Evolutionary conservation across 2,329 filamentous ascomycete species (phyloP).

Genomic region (Fusarium burgessii): DNA sequence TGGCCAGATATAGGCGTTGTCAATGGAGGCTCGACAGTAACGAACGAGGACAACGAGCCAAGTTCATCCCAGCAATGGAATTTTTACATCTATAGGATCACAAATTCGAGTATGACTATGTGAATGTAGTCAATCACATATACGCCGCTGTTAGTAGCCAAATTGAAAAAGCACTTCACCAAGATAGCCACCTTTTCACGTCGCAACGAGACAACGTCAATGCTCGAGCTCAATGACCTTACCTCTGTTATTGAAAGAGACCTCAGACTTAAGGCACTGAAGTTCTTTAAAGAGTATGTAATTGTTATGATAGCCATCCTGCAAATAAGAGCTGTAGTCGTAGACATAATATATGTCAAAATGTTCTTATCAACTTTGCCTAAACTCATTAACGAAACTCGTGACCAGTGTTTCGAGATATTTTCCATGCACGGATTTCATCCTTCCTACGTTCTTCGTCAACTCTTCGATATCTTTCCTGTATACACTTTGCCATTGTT

Average conservation of each 20-base stretch:
- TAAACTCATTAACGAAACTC: background rate
- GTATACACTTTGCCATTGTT: too few relatives aligned
- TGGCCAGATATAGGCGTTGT: background rate
- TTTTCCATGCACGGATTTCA: background rate
- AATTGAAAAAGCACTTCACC: too few relatives aligned
- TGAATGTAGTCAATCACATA: background rate
- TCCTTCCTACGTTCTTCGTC: background rate
- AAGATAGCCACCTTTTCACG: too few relatives aligned
- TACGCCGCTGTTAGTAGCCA: background rate
- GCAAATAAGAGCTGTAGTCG: background rate
- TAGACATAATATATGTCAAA: background rate
- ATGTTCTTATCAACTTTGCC: background rate
- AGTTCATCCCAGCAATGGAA: background rate
- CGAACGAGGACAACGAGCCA: background rate
- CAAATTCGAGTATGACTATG: fast-evolving
- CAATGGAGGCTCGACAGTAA: background rate
- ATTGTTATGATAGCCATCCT: background rate
- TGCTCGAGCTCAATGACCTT: background rate
- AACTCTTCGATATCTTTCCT: background rate
- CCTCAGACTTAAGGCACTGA: too few relatives aligned
- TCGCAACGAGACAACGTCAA: background rate
- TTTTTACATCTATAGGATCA: background rate
- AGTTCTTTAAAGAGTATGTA: too few relatives aligned
- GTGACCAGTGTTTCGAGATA: background rate
- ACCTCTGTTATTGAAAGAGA: too few relatives aligned